Evolutionary conservation across 176 grass and related monocot genomes (phyloP).

Genomic region (Tillandsia fasciculata): DNA sequence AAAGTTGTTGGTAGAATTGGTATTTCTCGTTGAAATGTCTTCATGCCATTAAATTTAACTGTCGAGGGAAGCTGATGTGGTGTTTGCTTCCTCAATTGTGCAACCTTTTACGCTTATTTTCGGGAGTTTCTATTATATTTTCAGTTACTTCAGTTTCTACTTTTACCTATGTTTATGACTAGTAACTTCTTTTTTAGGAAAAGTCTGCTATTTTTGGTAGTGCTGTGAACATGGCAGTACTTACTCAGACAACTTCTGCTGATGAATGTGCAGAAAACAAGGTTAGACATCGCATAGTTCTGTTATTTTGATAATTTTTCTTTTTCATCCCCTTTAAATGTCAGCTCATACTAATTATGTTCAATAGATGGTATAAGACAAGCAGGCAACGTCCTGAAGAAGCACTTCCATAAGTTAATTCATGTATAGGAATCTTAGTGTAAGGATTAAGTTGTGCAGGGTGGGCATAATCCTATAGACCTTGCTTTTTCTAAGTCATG

Average conservation of each 20-base stretch:
- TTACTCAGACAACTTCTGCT: slow-evolving; percentile 18
- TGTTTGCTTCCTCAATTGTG: too few relatives aligned
- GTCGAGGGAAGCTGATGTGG: too few relatives aligned
- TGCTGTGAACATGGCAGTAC: slow-evolving; percentile 41
- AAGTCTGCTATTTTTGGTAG: slow-evolving; percentile 46
- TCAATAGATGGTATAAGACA: too few relatives aligned
- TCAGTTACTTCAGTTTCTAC: too few relatives aligned
- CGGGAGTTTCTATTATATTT: too few relatives aligned
- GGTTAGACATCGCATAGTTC: slow-evolving; percentile 35
- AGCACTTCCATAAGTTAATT: background rate
- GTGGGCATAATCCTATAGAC: too few relatives aligned
- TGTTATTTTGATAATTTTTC: background rate
- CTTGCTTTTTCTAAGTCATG: too few relatives aligned
- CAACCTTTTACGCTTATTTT: too few relatives aligned
- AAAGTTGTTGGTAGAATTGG: background rate
- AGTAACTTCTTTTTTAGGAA: slow-evolving; percentile 24
- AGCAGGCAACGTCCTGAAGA: too few relatives aligned
- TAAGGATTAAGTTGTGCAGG: too few relatives aligned
- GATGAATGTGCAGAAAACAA: slow-evolving; percentile 36
- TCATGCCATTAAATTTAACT: background rate
- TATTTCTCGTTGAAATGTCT: background rate
- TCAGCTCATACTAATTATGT: too few relatives aligned
- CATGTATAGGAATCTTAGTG: background rate
- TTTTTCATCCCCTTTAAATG: background rate
- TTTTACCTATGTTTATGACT: slow-evolving; percentile 15